phyloP scores from a whole-genome alignment of 108 stramenopile species.

The Stephanodiscus triporus region DNA sequence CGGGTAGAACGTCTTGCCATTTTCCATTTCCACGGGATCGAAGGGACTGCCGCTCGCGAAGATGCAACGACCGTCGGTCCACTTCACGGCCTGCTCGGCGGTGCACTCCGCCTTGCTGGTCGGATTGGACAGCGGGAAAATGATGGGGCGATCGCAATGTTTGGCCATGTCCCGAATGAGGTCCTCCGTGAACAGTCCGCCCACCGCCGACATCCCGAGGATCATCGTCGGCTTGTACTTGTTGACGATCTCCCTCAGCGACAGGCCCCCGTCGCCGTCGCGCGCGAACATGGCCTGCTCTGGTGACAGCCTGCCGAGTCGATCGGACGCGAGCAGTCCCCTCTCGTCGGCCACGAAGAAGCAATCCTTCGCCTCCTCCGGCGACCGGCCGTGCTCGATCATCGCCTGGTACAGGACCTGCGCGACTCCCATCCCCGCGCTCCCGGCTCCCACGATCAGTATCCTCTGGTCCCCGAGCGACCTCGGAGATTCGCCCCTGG shows the following conservation, averaged over 20 bases:
- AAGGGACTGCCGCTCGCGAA: constrained; percentile 98
- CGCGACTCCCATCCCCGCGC: constrained; percentile 94
- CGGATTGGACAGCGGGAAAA: constrained; percentile 98
- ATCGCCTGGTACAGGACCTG: constrained; percentile 85
- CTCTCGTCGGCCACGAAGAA: constrained; percentile 88
- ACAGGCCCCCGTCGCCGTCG: constrained; percentile 64
- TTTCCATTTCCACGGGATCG: constrained; percentile 82
- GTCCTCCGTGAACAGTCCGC: constrained; percentile 77
- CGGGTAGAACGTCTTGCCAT: constrained; percentile 76
- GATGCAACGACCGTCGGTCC: constrained; percentile 93
- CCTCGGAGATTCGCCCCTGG: constrained; percentile 70
- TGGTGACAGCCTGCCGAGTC: constrained; percentile 56
- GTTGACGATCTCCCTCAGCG: constrained; percentile 68
- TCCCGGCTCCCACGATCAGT: constrained; percentile 91
- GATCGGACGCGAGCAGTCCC: constrained; percentile 75
- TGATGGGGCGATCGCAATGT: constrained; percentile 83
- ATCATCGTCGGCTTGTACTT: constrained; percentile 92
- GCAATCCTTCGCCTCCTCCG: constrained; percentile 71
- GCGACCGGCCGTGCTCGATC: constrained; percentile 82
- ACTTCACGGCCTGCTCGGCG: constrained; percentile 95
- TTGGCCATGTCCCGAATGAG: constrained; percentile 78
- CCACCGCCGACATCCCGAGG: constrained; percentile 92
- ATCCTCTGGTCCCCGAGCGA: constrained; percentile 86
- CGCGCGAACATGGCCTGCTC: constrained; percentile 81
- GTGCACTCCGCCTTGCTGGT: constrained; percentile 97